Base-by-base conservation (phyloP, 2,329 filamentous ascomycete genomes). In the Lachnellula cervina region DNA sequence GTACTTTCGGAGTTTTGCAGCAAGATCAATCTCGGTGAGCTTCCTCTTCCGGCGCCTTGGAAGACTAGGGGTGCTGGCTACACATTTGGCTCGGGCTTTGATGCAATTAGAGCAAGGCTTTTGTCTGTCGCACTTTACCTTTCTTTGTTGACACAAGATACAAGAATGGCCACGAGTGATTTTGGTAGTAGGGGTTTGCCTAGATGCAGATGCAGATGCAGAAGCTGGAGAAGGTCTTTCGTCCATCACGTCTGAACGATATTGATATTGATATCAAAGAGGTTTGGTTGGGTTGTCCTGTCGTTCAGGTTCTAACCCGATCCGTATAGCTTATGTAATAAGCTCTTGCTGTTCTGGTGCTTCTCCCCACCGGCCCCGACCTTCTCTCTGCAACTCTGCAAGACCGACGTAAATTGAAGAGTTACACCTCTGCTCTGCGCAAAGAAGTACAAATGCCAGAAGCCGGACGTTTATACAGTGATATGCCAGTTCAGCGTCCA, bases 171-270 rank as follows among this genome's bases (percentile, higher is more conserved):
- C 63, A 40, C 63, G 57, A 13, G 62, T 64, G 40, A 62, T 62
- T 48, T 62, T 65, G 14, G 52, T 28, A 13, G 51, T 16, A 5
- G 50, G 23, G 32, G 48, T n/a, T 35, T 40, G 35, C 13, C 23
- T 52, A 16, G 38, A 47, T 19, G 32, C 21, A 49, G 59, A 35
- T 14, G 57, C 42, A 16, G 38, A 47, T 19, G 32, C 21, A 49
- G 59, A 35, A n/a, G 57, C 42, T 34, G 51, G 49, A 44, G 56
- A 54, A 25, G 52, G 49, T 21, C 50, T 51, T 17, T 46, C 42
- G 78, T 75, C 75, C 25, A 79, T 72, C n/a, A 17, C 5, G n/a
- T 17, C 17, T 17, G 42, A 8, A 2, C 2, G 40, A 17, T 44
- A 17, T 44, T 23, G 14, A 19, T 11, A 17, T 14, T 2, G 19